A percentile compares a stretch with the other conserved stretches of the same genome.
Evolutionary conservation across 1,139 yeast genomes (phyloP).

Genomic region (Sugiyamaella neomexicana): DNA sequence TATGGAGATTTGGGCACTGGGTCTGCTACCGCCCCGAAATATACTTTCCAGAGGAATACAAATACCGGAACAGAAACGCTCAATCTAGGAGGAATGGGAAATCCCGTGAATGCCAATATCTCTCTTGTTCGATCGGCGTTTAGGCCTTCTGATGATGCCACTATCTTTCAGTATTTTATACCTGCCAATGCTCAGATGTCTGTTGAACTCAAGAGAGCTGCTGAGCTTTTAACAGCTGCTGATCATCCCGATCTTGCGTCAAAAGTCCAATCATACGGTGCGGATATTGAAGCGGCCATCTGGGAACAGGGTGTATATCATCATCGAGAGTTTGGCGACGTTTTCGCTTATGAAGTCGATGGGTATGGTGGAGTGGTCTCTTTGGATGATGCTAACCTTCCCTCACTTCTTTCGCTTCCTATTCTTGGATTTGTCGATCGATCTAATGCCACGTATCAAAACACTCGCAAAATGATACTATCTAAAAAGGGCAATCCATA

Average conservation of each 20-base stretch:
- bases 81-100: slow-evolving; percentile 75
- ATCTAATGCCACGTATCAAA: slow-evolving; percentile 63
- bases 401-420: slow-evolving; percentile 78
- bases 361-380: slow-evolving; percentile 73
- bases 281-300: slow-evolving; percentile 55
- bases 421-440: slow-evolving; percentile 64
- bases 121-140: slow-evolving; percentile 83
- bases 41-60: slow-evolving; percentile 72
- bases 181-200: slow-evolving; percentile 84
- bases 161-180: slow-evolving; percentile 73
- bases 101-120: slow-evolving; percentile 72
- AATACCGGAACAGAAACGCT: slow-evolving; percentile 79
- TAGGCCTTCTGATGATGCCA: slow-evolving; percentile 88
- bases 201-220: slow-evolving; percentile 55
- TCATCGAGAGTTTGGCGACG: slow-evolving; percentile 71
- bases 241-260: slow-evolving; percentile 33
- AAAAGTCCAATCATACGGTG: slow-evolving; percentile 44
- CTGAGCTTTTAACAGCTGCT: slow-evolving; percentile 30
- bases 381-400: slow-evolving; percentile 93
- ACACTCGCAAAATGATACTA: slow-evolving; percentile 75
- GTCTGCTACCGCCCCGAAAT: slow-evolving; percentile 37
- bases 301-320: slow-evolving; percentile 61
- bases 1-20: slow-evolving; percentile 58
- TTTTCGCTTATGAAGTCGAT: slow-evolving; percentile 86
- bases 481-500: slow-evolving; percentile 76